Base-by-base conservation (phyloP, 163 green algal species). In the Scenedesmus sp. region DNA sequence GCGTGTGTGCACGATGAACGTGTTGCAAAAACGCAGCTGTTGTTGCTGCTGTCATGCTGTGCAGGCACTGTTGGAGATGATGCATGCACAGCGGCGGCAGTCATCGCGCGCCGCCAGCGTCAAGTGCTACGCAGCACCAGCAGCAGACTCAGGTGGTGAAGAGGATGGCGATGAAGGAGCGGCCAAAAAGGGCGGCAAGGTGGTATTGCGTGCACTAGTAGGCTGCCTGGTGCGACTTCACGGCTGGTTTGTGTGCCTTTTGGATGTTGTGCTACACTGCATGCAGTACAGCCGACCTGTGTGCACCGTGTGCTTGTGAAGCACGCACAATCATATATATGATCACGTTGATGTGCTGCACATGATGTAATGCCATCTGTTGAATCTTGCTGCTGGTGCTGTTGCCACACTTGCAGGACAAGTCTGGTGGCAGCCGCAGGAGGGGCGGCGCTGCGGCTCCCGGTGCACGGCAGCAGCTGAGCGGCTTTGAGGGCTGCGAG, bases 401-500 rank as follows among this genome's bases (percentile, higher is more conserved):
- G 59, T 24, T 9, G 33, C 59, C 24, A 33, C 59, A 20, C 24
- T 9, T 40, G 30, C 65, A 76, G 65, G 65, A 26, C 30, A 76
- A 76, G 65, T 76, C 65, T 76, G 40, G 78, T 40, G 78, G 78
- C 40, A 56, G 78, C 68, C 30, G 49, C 59, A 84, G 72, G n/a
- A 37, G 24, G 6, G 35, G 61, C 43, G 33, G 73, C 59, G 18
- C 7, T 40, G 35, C 37, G 22, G 42, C n/a, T 43, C 65, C 30
- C 10, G 3, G 30, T 51, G 79, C 59, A 76, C 56, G 81, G 51
- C 16, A 82, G 44, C 85, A 85, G 73, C 84, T 96, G 81, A 97
- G 91, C 1, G 94, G 94, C 26, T 96, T 96, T 91, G 94, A 96
- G 87, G 93, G 92, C 82, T 92, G 90, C 53, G 76, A 92, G 85